Conservation (phyloP, 2,329 filamentous ascomycete genomes). For the Venturia effusa region DNA sequence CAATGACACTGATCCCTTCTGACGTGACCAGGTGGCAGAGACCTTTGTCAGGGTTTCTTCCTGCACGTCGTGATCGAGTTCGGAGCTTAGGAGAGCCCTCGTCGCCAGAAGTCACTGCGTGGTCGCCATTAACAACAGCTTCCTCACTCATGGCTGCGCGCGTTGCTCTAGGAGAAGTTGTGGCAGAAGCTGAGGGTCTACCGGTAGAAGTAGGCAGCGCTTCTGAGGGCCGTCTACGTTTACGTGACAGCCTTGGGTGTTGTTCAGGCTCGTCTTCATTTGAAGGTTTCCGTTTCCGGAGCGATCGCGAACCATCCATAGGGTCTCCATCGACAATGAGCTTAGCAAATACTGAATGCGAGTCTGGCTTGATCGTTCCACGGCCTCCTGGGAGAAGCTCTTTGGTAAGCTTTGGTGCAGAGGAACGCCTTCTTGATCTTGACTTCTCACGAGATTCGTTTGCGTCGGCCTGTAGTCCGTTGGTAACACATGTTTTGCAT, state of each 20-base stretch:
- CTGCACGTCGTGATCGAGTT: constrained; percentile 44
- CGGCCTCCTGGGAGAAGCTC: constrained; percentile 62
- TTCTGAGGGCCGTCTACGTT: constrained; percentile 11
- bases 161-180: not conserved
- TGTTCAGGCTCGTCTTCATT: constrained; percentile 45
- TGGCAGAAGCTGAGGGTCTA: constrained; percentile 4
- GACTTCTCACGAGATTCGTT: constrained; percentile 29
- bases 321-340: constrained; percentile 61
- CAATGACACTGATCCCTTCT: constrained; percentile 37
- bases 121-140: constrained; percentile 11
- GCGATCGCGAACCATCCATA: constrained; percentile 62
- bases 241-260: constrained; percentile 22
- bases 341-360: constrained; percentile 68
- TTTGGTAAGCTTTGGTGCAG: constrained; percentile 53
- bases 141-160: constrained; percentile 12
- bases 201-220: constrained; percentile 5
- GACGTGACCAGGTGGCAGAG: constrained; percentile 29
- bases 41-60: constrained; percentile 31
- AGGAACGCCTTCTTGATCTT: constrained; percentile 44
- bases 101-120: constrained; percentile 16
- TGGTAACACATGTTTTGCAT: constrained; percentile 46
- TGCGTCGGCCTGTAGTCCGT: constrained; percentile 35
- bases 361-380: constrained; percentile 53
- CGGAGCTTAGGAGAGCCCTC: constrained; percentile 21
- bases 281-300: constrained; percentile 77